Evolutionary conservation across 1,139 yeast species (phyloP).

Genomic region (Protomyces inouyei): DNA sequence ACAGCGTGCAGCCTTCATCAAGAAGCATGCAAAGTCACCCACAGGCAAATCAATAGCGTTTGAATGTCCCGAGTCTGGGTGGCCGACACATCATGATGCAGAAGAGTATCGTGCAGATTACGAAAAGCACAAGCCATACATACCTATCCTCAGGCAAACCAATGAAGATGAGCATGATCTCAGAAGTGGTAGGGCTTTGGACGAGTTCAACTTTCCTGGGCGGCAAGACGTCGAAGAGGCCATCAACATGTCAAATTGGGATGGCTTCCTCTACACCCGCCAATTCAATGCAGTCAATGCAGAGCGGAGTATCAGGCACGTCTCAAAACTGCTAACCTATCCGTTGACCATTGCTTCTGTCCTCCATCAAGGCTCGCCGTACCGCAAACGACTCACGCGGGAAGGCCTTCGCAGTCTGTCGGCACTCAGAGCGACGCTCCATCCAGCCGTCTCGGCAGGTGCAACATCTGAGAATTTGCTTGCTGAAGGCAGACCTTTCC

Average conservation of each 20-base stretch:
- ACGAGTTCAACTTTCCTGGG: conserved; percentile 89
- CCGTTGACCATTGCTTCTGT: conserved; percentile 85
- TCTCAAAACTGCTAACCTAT: conserved; percentile 87
- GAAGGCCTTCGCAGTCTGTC: conserved; percentile 85
- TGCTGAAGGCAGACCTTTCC: conserved; percentile 69
- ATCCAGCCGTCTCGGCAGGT: conserved; percentile 32
- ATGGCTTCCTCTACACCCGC: conserved; percentile 85
- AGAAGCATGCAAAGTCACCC: conserved; percentile 86
- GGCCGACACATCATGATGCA: conserved; percentile 87
- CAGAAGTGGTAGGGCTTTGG: conserved; percentile 87
- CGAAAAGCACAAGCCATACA: conserved; percentile 62
- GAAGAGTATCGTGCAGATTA: conserved; percentile 84
- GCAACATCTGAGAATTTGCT: conserved; percentile 31
- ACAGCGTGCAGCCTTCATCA: conserved; percentile 83
- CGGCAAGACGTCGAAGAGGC: conserved; percentile 70
- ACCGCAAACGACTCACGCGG: conserved; percentile 60
- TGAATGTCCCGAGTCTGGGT: conserved; percentile 90
- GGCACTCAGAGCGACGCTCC: conserved; percentile 38
- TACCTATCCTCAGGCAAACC: conserved; percentile 73
- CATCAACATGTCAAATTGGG: conserved; percentile 84
- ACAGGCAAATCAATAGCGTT: conserved; percentile 72
- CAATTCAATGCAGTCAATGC: conserved; percentile 94
- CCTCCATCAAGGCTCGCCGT: conserved; percentile 81
- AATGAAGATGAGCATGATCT: conserved; percentile 92
- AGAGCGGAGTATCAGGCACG: conserved; percentile 91